Evolutionary conservation across 768 basidiomycete species (phyloP).

Genomic region (Termitomyces sp.): DNA sequence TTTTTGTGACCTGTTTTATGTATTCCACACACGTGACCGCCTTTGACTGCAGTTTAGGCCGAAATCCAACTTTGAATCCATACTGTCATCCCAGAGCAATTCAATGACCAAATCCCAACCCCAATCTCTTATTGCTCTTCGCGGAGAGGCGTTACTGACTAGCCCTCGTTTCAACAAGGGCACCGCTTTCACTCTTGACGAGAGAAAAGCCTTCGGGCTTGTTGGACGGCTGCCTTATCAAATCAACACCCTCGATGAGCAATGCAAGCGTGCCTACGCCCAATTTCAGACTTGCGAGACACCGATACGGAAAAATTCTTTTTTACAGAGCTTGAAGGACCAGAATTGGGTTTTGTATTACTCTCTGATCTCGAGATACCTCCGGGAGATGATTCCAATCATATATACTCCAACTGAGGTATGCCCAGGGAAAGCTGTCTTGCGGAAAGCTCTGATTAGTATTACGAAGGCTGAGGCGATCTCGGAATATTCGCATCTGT

Average conservation of each 20-base stretch:
- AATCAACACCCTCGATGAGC: slow-evolving; percentile 66
- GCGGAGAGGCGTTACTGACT: slow-evolving; percentile 57
- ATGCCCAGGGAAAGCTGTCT: slow-evolving; percentile 6
- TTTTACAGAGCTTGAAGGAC: slow-evolving; percentile 68
- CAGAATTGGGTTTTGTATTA: slow-evolving; percentile 86
- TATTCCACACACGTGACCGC: no score
- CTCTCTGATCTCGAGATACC: slow-evolving; percentile 49
- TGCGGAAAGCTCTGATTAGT: not conserved
- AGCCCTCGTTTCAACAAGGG: slow-evolving; percentile 76
- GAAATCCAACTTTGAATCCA: not conserved
- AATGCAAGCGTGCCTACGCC: slow-evolving; percentile 67
- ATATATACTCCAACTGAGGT: slow-evolving; percentile 84
- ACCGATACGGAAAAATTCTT: slow-evolving; percentile 59
- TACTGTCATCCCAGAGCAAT: not conserved
- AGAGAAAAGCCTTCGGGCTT: slow-evolving; percentile 67
- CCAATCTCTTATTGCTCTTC: slow-evolving; percentile 37
- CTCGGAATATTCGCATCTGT: slow-evolving; percentile 77
- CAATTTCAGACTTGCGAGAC: slow-evolving; percentile 39
- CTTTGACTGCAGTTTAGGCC: not conserved
- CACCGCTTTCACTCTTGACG: slow-evolving; percentile 62
- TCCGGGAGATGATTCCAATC: slow-evolving; percentile 61
- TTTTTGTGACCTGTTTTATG: no score
- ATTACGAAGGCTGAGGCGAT: slow-evolving; percentile 72
- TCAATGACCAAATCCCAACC: not conserved
- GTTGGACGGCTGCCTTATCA: slow-evolving; percentile 43